These are phyloP conservation scores for Rosellinia necatrix DNA, from an alignment of 2,329 filamentous ascomycete genomes.

Conservation along the genomic window DNA sequence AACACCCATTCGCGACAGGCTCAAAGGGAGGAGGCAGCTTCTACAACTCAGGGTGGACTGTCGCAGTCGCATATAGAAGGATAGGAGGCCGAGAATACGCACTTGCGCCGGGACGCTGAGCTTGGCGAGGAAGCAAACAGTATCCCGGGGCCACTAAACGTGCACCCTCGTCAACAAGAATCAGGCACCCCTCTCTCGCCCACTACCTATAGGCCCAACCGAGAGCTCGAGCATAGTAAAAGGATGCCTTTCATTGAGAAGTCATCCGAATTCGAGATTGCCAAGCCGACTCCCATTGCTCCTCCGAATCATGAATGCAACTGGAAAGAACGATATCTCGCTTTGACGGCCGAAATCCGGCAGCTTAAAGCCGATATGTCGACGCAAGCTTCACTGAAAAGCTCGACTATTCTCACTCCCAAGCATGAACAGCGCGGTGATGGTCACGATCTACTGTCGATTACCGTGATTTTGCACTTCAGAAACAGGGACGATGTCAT, in stretches of 20 bases:
- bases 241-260: slow-evolving; percentile 1
- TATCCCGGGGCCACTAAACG: not conserved
- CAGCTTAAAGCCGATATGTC: slow-evolving; percentile 48
- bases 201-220: not conserved
- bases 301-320: slow-evolving; percentile 48
- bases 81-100: slow-evolving; percentile 10
- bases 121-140: not conserved
- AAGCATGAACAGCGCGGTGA: slow-evolving; percentile 38
- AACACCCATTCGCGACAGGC: not conserved
- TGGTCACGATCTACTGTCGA: slow-evolving; percentile 51
- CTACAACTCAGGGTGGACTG: slow-evolving; percentile 1
- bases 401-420: slow-evolving; percentile 27
- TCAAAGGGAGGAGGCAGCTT: not conserved
- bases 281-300: slow-evolving; percentile 43
- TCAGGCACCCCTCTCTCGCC: not conserved
- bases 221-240: slow-evolving; percentile 1
- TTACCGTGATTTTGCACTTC: slow-evolving; percentile 58
- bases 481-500: slow-evolving; percentile 55
- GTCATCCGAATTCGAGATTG: slow-evolving; percentile 33
- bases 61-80: slow-evolving; percentile 13
- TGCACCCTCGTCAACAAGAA: not conserved
- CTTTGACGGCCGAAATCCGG: slow-evolving; percentile 48
- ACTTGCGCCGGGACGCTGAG: slow-evolving; percentile 7
- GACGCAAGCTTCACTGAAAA: slow-evolving; percentile 22
- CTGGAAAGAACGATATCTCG: slow-evolving; percentile 50